These are phyloP conservation scores for Teratosphaeria gauchensis DNA, from an alignment of 2,329 filamentous ascomycete species.

Conservation along the genomic window DNA sequence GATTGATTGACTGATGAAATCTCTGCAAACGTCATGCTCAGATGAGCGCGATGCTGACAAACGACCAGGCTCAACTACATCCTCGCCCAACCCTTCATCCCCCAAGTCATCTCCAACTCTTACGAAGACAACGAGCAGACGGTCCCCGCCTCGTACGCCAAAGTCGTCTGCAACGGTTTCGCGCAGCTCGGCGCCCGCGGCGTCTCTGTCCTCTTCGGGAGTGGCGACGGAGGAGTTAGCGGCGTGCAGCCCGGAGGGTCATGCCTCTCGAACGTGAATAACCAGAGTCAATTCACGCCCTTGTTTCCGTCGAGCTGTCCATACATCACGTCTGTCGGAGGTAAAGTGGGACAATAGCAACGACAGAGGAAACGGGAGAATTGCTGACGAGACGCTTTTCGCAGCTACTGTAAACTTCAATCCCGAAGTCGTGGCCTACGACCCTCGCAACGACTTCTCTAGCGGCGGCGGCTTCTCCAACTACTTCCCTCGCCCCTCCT, in stretches of 20 bases:
- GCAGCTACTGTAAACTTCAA: constrained; percentile 32
- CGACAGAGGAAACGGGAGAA: too few relatives aligned
- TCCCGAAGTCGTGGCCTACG: constrained; percentile 23
- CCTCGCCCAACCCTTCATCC: constrained; percentile 45
- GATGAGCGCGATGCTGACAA: too few relatives aligned
- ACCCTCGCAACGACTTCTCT: constrained; percentile 28
- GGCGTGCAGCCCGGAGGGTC: constrained; percentile 23
- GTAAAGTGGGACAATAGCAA: constrained; percentile 23
- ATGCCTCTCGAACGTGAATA: constrained; percentile 38
- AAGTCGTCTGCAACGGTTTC: constrained; percentile 53
- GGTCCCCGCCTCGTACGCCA: constrained; percentile 51
- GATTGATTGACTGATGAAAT: too few relatives aligned
- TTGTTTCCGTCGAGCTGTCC: constrained; percentile 39
- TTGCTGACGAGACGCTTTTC: constrained; percentile 23
- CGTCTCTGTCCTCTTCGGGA: constrained; percentile 54
- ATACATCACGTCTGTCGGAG: constrained; percentile 40
- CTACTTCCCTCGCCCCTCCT: constrained; percentile 32
- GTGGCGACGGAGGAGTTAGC: constrained; percentile 53
- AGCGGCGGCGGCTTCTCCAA: constrained; percentile 37
- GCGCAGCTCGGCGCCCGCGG: constrained; percentile 58
- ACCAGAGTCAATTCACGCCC: constrained; percentile 23
- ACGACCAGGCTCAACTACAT: constrained; percentile 40
- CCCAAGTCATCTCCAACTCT: constrained; percentile 53
- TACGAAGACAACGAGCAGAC: constrained; percentile 60
- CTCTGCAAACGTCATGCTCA: too few relatives aligned